Evolutionary conservation across 1,139 yeast genomes (phyloP), one percentile per base, ranked within the genome.

Genomic region (Protomyces inundatus): DNA sequence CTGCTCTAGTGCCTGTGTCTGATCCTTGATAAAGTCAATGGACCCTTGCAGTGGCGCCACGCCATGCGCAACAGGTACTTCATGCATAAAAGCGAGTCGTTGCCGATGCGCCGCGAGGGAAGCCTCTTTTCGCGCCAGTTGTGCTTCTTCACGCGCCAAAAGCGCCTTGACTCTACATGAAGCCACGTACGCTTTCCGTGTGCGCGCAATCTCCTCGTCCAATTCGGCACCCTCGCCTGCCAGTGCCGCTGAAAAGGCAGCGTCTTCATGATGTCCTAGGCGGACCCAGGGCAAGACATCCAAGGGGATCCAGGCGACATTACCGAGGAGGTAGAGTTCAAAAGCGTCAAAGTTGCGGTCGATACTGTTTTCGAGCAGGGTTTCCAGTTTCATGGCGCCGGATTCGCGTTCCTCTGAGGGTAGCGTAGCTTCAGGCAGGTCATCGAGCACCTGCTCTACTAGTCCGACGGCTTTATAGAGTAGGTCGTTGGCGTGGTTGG

Each of bases 321-420:
- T 91, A 70, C 97, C 76, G 62, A 90, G 76, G 4, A 89, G 83
- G 73, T 90, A 91, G 45, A 90, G 77, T 76, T 91, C 98, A 71
- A 89, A 86, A 73, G 86, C 86, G 74, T 91, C 97, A 73, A 90
- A 90, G 72, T 88, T 88, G 70, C 81, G 81, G 75, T 90, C 97
- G n/a, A 90, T 88, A 2, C 85, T 81, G 66, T 84, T 82, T 71
- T 89, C 96, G 65, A 91, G 73, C 52, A 88, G 75, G 0, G 93
- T 84, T 71, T 90, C 97, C 54, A 91, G 76, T 70, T 87, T 85
- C 0, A 89, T 95, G 0, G 95, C 85, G 0, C 97, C 97, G 23
- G 81, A 70, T 66, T 82, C 83, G 6, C 90, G 85, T 70, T 89
- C 96, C 79, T 81, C 55, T 71, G 70, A 67, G 3, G 70, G 66